Conservation (phyloP, 2,329 filamentous ascomycete genomes). For the Fusarium verticillioides region DNA sequence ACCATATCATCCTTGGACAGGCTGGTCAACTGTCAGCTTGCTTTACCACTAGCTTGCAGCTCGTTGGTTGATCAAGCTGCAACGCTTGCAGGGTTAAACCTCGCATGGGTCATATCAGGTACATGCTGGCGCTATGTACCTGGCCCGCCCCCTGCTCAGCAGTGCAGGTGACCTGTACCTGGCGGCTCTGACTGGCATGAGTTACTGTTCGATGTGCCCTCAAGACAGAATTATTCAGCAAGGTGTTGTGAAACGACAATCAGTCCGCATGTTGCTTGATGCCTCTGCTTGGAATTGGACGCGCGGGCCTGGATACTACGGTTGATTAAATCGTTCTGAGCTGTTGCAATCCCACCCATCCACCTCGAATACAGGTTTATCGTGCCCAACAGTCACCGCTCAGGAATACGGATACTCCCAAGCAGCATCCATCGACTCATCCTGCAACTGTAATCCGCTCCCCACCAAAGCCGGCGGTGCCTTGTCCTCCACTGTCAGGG, state of each 20-base stretch:
- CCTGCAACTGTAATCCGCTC: conserved; percentile 18
- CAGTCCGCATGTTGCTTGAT: conserved; percentile 13
- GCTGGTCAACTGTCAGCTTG: conserved; percentile 29
- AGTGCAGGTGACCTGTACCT: conserved; percentile 54
- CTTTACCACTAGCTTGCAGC: conserved; percentile 23
- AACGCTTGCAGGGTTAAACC: conserved; percentile 38
- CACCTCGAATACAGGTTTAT: conserved; percentile 10
- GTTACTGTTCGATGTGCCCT: conserved; percentile 17
- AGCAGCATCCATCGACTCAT: conserved; percentile 24
- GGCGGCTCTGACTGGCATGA: conserved; percentile 45
- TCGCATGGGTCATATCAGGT: conserved; percentile 44
- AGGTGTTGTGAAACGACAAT: conserved; percentile 22
- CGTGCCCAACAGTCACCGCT: conserved; percentile 29
- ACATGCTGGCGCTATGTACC: conserved; percentile 48
- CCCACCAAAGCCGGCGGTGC: conserved; percentile 26
- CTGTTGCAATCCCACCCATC: conserved; percentile 23
- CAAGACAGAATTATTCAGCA: conserved; percentile 32
- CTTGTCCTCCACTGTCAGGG: conserved; percentile 15
- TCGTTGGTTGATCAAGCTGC: conserved; percentile 36
- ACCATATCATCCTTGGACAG: conserved; percentile 4
- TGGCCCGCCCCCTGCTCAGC: conserved; percentile 48
- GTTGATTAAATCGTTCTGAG: conserved; percentile 2
- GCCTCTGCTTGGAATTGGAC: conserved; percentile 14
- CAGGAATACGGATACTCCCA: conserved; percentile 26
- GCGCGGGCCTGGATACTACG: conserved; percentile 29